Evolutionary conservation across 768 basidiomycete genomes (phyloP), one percentile per base, ranked within the genome.

Genomic region (Trametes cinnabarina): DNA sequence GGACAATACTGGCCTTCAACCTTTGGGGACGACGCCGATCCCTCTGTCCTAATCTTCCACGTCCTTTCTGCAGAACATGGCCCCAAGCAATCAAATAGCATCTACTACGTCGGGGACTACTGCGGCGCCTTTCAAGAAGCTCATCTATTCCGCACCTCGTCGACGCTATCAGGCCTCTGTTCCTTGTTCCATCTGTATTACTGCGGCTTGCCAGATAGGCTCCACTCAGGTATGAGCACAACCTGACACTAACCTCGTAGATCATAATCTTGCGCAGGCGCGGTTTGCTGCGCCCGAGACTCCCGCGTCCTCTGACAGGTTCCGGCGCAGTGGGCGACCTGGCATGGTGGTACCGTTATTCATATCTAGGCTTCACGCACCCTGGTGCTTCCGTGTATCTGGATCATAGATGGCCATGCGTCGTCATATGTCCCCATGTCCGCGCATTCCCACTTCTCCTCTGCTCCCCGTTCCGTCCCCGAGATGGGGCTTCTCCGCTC

Each of bases 231-330:
- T 39, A 8, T 39, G 37, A 15, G 10, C 9, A 14, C 37, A 39
- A 39, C 37, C 17, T 15, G 37, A 15, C 2, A 2, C 17, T 39
- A 10, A 15, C 37, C 37, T 39, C 17, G 14, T 15, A 10, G 37
- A 2, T 10, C 37, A 39, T 20, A 35, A n/a, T 26, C 43, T 54
- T 43, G 43, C 52, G 46, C 52, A 11, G n/a, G n/a, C 30, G 7
- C 51, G 20, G 40, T 32, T 17, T 32, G 52, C 52, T 54, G 43
- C 52, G 52, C 52, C 52, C 52, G 52, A 54, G 42, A 40, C 52
- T 54, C 52, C 28, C 52, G 52, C 52, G 52, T 20, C 14, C 12
- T 46, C 52, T 52, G 51, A 46, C 42, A 44, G 10, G 32, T 46
- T 25, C 20, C 28, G 22, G 12, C 23, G 19, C 30, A 30, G 32